phyloP scores from a whole-genome alignment of 768 basidiomycete genomes.

The Boletus barrowsii region DNA sequence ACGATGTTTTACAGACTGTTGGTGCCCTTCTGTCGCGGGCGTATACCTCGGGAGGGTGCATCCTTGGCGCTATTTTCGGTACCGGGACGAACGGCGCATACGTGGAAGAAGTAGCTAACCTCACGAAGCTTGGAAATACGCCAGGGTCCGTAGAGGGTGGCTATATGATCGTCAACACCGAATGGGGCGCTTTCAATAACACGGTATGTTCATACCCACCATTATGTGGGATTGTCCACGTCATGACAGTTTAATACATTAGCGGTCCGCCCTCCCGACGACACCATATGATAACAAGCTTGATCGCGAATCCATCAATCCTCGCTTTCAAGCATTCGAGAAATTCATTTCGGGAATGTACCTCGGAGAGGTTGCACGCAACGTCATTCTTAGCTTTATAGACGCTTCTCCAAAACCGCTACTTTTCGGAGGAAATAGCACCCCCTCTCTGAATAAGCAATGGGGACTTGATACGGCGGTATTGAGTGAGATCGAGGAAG shows the following conservation, averaged over 20 bases:
- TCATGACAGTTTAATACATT: constrained; percentile 2
- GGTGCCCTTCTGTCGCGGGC: constrained; percentile 91
- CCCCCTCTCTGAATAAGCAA: constrained; percentile 72
- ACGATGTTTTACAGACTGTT: constrained; percentile 63
- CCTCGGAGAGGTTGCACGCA: constrained; percentile 89
- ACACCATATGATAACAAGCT: constrained; percentile 90
- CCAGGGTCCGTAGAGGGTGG: constrained; percentile 59
- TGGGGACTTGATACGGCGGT: constrained; percentile 96
- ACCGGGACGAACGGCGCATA: constrained; percentile 99
- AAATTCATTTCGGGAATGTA: constrained; percentile 99
- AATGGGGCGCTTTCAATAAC: constrained; percentile 99
- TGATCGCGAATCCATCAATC: constrained; percentile 94
- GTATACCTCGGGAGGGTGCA: constrained; percentile 89
- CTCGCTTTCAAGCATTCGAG: constrained; percentile 89
- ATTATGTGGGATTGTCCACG: not conserved
- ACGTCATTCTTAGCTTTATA: constrained; percentile 77
- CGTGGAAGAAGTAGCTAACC: constrained; percentile 81
- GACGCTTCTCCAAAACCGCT: constrained; percentile 69
- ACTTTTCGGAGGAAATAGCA: constrained; percentile 80
- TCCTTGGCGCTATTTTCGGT: constrained; percentile 91
- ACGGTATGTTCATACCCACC: constrained; percentile 48
- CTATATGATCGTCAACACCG: constrained; percentile 93
- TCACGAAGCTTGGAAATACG: constrained; percentile 75
- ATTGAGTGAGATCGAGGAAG: constrained; percentile 77
- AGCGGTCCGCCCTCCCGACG: constrained; percentile 81